phyloP scores from a whole-genome alignment of 495 filamentous ascomycete species.

The Lasiosphaeriaceae sp. region DNA sequence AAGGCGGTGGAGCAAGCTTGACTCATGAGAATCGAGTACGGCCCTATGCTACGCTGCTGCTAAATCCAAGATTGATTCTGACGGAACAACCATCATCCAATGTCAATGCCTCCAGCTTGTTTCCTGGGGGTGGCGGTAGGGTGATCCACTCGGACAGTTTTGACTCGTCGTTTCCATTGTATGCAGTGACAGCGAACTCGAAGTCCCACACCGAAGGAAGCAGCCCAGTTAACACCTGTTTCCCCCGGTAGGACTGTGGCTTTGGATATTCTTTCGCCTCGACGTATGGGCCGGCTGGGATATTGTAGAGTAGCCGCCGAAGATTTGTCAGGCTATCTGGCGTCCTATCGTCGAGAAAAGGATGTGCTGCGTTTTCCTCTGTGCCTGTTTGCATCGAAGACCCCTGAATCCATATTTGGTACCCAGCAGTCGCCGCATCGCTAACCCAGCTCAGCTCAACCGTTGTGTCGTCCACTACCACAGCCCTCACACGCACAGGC shows the following conservation, averaged over 20 bases:
- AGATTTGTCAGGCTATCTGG: neutral
- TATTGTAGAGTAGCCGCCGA: neutral
- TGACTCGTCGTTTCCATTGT: conserved; percentile 16
- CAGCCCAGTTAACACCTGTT: neutral
- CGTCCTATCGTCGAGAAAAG: neutral
- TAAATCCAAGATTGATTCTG: conserved; percentile 5
- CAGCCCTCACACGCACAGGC: conserved; percentile 2
- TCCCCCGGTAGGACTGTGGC: neutral
- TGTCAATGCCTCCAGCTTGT: neutral
- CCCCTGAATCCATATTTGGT: neutral
- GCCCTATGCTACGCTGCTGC: too few relatives aligned
- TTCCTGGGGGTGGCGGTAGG: neutral
- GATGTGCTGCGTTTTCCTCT: too few relatives aligned
- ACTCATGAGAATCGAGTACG: too few relatives aligned
- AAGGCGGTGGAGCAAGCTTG: too few relatives aligned
- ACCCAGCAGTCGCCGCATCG: neutral
- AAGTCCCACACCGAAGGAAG: conserved; percentile 9
- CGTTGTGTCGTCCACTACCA: neutral
- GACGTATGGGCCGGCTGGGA: neutral
- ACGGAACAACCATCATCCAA: conserved; percentile 2
- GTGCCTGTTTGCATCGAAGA: neutral
- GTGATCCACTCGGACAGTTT: conserved; percentile 13
- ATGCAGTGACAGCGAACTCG: conserved; percentile 15
- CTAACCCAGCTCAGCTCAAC: conserved; percentile 7
- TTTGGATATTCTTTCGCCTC: neutral